Evolutionary conservation across 139 green algal species (phyloP).

Genomic region (Volvox africanus): DNA sequence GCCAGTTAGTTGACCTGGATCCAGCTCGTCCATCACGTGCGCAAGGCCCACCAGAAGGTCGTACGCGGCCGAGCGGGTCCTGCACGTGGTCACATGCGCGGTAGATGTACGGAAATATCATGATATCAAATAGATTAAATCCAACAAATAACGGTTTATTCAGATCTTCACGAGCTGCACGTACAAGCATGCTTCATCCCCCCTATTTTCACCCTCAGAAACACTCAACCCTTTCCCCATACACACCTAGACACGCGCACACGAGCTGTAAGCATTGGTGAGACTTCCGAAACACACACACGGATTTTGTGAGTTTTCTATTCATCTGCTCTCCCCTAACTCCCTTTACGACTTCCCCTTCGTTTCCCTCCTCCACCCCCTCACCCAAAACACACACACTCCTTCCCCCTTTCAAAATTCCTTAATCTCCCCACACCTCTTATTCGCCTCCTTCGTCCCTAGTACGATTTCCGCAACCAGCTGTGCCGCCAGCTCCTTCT

Average conservation of each 20-base stretch:
- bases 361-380: too few relatives aligned
- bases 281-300: too few relatives aligned
- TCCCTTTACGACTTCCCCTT: too few relatives aligned
- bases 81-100: slow-evolving; percentile 20
- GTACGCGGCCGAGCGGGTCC: slow-evolving; percentile 88
- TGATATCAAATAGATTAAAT: too few relatives aligned
- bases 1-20: slow-evolving; percentile 29
- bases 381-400: background rate
- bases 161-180: too few relatives aligned
- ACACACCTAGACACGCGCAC: background rate
- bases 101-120: too few relatives aligned
- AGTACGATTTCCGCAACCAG: slow-evolving; percentile 94
- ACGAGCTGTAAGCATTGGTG: background rate
- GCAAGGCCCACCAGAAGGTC: slow-evolving; percentile 86
- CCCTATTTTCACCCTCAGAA: too few relatives aligned
- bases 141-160: too few relatives aligned
- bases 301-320: too few relatives aligned
- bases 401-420: background rate
- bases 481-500: slow-evolving; percentile 40
- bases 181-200: too few relatives aligned
- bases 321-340: too few relatives aligned
- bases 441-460: slow-evolving; percentile 94
- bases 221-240: too few relatives aligned
- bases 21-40: slow-evolving; percentile 68
- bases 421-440: slow-evolving; percentile 64